Evolutionary conservation across 2,329 filamentous ascomycete species (phyloP).

Genomic region (Fusarium sp.): DNA sequence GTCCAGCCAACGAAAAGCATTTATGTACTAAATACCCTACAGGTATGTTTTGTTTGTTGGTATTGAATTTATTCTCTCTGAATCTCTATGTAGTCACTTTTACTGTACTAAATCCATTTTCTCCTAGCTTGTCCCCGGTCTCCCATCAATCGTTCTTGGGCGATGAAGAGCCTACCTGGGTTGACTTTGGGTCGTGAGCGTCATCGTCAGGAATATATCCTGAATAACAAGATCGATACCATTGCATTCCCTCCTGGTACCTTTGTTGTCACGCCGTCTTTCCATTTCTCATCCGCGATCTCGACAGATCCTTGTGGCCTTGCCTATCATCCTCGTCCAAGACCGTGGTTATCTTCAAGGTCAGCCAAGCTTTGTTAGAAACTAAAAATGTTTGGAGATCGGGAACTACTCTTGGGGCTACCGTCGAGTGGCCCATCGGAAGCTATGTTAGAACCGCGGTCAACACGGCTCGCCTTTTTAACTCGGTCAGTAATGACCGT

Average conservation of each 20-base stretch:
- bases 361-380: accelerated
- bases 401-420: accelerated
- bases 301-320: accelerated
- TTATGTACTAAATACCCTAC: neutral
- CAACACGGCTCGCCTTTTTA: neutral
- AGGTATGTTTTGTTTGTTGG: neutral
- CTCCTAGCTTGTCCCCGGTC: neutral
- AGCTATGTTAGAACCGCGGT: accelerated
- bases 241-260: accelerated
- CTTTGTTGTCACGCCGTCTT: accelerated
- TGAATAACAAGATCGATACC: accelerated
- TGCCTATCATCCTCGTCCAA: accelerated
- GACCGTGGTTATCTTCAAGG: no score
- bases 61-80: accelerated
- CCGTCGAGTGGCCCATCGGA: neutral
- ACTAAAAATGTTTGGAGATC: accelerated
- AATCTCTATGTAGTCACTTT: no score
- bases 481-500: neutral
- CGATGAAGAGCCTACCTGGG: neutral
- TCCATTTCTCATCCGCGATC: accelerated
- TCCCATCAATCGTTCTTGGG: neutral
- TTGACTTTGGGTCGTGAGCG: no score
- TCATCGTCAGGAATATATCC: no score
- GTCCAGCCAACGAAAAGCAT: accelerated
- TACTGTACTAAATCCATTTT: neutral